phyloP scores from a whole-genome alignment of 73 alveolate genomes.

The Tetrahymena borealis region DNA sequence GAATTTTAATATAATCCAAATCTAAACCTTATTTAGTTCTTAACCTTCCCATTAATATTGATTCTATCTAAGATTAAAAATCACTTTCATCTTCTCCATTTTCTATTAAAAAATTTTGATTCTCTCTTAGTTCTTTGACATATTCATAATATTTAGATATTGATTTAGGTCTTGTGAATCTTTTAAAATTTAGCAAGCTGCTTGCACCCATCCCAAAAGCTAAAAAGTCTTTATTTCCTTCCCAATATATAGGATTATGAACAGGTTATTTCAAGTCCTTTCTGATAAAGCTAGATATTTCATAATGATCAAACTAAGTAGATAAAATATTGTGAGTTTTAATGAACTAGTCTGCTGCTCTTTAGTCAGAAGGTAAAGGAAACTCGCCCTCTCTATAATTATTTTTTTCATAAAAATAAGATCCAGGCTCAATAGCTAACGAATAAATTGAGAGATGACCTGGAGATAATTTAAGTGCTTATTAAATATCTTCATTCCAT shows the following conservation, averaged over 20 bases:
- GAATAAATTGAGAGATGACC: conserved; percentile 47
- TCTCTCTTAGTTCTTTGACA: conserved; percentile 1
- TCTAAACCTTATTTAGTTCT: conserved; percentile 24
- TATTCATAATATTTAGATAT: conserved; percentile 39
- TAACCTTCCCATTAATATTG: conserved; percentile 25
- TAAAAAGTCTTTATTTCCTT: conserved; percentile 47
- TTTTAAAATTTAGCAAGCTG: conserved; percentile 8
- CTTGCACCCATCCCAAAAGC: conserved; percentile 64
- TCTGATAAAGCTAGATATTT: conserved; percentile 43
- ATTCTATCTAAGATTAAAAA: background rate
- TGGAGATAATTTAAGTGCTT: background rate
- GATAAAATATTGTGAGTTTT: conserved; percentile 24
- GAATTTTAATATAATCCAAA: background rate
- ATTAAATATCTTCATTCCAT: conserved; percentile 6
- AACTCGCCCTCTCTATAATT: conserved; percentile 22
- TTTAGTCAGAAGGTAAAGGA: conserved; percentile 45
- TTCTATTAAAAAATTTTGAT: background rate
- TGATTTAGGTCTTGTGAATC: conserved; percentile 50
- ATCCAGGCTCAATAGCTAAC: conserved; percentile 40
- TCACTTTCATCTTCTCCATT: conserved; percentile 26
- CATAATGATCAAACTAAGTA: conserved; percentile 34
- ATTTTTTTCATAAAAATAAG: conserved; percentile 38
- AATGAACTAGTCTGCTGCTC: conserved; percentile 23
- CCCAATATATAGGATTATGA: conserved; percentile 53
- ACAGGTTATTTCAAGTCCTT: background rate